Percentiles rank a stretch among this genome's conserved stretches.
phyloP scores from a whole-genome alignment of 805 yeast genomes.

The Ogataea pini region DNA sequence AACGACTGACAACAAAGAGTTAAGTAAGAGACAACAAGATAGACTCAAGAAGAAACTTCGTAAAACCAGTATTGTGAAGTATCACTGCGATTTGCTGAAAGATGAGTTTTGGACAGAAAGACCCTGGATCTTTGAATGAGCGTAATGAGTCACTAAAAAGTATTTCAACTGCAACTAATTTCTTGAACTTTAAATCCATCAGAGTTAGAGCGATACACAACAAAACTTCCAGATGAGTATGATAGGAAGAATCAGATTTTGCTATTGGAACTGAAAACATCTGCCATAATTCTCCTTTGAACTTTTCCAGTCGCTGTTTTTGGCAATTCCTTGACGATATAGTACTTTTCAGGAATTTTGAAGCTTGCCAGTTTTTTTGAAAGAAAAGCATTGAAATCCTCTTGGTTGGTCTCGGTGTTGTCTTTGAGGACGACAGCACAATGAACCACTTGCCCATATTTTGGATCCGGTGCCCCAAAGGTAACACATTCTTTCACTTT shows the following conservation, averaged over 20 bases:
- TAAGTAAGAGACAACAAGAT: constrained; percentile 49
- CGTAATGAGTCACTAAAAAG: too few relatives aligned
- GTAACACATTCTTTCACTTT: constrained; percentile 70
- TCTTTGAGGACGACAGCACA: constrained; percentile 64
- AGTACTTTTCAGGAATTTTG: constrained; percentile 61
- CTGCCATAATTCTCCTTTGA: constrained; percentile 64
- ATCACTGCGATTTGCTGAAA: constrained; percentile 64
- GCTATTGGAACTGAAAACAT: constrained; percentile 44
- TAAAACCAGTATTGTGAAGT: constrained; percentile 45
- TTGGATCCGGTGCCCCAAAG: constrained; percentile 65
- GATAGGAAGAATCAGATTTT: constrained; percentile 31
- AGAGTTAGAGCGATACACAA: too few relatives aligned
- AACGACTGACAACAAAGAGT: constrained; percentile 1
- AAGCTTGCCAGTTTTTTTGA: constrained; percentile 50
- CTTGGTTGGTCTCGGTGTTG: constrained; percentile 38
- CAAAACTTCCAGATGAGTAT: too few relatives aligned
- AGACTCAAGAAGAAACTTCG: constrained; percentile 48
- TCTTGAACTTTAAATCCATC: too few relatives aligned
- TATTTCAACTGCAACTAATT: too few relatives aligned
- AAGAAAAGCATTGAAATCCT: constrained; percentile 50
- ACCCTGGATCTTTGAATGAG: constrained; percentile 36
- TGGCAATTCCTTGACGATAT: constrained; percentile 62
- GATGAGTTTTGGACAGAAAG: constrained; percentile 62
- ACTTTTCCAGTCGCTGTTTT: constrained; percentile 80
- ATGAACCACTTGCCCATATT: constrained; percentile 71